phyloP scores from a whole-genome alignment of 805 yeast species.

The Barnettozyma pratensis region DNA sequence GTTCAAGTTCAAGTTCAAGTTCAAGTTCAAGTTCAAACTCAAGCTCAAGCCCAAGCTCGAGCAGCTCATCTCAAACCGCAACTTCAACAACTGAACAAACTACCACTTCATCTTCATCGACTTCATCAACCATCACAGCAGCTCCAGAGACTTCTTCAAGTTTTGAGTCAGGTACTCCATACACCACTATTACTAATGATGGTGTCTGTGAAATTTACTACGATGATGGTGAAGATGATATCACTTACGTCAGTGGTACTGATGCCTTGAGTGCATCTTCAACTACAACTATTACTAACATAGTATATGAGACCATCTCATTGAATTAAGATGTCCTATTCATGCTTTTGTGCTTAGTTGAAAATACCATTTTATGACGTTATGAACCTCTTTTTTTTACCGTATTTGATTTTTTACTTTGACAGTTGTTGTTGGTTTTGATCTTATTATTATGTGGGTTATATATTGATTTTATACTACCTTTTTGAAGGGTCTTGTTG shows the following conservation, averaged over 20 bases:
- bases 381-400: constrained; percentile 1
- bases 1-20: neutral
- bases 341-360: neutral
- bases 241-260: constrained; percentile 23
- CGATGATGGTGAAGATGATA: constrained; percentile 17
- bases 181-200: constrained; percentile 18
- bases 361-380: neutral
- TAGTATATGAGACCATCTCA: constrained; percentile 20
- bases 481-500: too few relatives aligned
- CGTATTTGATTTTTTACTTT: too few relatives aligned
- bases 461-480: too few relatives aligned
- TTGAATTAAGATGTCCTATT: neutral
- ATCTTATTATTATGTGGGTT: too few relatives aligned
- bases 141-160: constrained; percentile 7
- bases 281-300: constrained; percentile 24
- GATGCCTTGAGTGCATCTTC: constrained; percentile 25
- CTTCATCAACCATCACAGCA: constrained; percentile 15
- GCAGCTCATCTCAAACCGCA: constrained; percentile 3
- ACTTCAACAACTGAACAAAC: neutral
- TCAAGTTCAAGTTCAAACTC: neutral
- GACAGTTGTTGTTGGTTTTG: too few relatives aligned
- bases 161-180: constrained; percentile 12
- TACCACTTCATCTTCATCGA: constrained; percentile 2
- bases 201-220: constrained; percentile 26
- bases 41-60: neutral